Base-by-base conservation (phyloP, 1,284 basidiomycete genomes). In the Malassezia dermatis region DNA sequence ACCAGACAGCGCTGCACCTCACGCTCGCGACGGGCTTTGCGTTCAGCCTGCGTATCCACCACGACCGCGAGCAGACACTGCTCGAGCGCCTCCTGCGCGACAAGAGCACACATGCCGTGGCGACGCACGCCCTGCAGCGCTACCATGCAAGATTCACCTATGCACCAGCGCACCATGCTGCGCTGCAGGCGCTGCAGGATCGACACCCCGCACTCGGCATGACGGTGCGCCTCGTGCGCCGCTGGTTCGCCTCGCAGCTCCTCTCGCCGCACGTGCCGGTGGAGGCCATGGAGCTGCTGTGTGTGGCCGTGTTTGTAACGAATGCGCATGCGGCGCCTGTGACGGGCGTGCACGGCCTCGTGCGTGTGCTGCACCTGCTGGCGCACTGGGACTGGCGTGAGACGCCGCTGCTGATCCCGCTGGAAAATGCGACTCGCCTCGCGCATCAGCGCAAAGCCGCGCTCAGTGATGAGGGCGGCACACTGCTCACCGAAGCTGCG, bases 191-290 rank as follows among this genome's bases (percentile, higher is more conserved):
- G 2, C 78, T 98, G 32, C 83, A 83, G 48, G 88, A 94, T 71
- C 82, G 83, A 43, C 86, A 83, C 69, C 77, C 84, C 0, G 85
- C 88, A 6, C 94, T 85, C 71, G 80, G 88, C 2, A 84, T 85
- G 6, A 90, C 90, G 0, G 85, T 87, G 19, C 80, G 94, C 26
- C 79, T 98, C 21, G 81, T 88, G 37, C 93, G 96, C 77, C 82
- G 94, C 47, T 99, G 94, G 94, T 77, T 96, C 44, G 82, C 85
- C 0, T 79, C 85, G 1, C 94, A 98, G 75, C 88, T 93, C 85
- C 80, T 96, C 21, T 56, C 65, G 12, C 79, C 88, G 15, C 77
- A 80, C 1, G 84, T 88, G 62, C 77, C 91, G 39, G 79, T 81
- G 5, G 81, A 83, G 52, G 89, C 95, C 73, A 79, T 89, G 42